Evolutionary conservation across 441 rosid genomes (phyloP), one percentile per base, ranked within the genome.

Genomic region (Melastoma candidum): DNA sequence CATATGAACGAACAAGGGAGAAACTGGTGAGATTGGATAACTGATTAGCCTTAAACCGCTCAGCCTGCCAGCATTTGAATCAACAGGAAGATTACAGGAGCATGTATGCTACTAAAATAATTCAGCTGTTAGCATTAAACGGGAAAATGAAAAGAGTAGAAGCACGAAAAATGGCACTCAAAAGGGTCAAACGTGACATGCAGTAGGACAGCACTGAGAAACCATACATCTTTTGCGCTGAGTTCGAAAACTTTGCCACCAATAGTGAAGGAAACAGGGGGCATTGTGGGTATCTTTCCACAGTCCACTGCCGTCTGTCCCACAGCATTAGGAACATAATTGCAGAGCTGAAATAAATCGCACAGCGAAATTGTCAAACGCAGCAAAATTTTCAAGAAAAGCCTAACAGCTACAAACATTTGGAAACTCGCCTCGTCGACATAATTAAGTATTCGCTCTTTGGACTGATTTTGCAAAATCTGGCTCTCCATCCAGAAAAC

Each of bases 271-370:
- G 60, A 49, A 27, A 62, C 54, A 2, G 43, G 0, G 26, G 66
- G 66, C 66, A 62, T 62, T 24, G 53, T 26, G 10, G 66, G 43
- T 43, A 55, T 50, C 46, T 48, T 54, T 26, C 26, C 53, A 43
- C 66, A 62, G 52, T 62, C 66, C 12, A 62, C 66, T 10, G 24
- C 2, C 10, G 66, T 54, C 49, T 54, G 44, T 54, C 55, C 64
- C 14, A 12, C 22, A 14, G 66, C 54, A 32, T 54, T 60, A 4
- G 58, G 64, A 36, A 53, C 27, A 27, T 36, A 46, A 24, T 60
- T 32, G 41, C 64, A 60, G 52, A 60, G 64, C 64, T 60, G 64
- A 39, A 46, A 52, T 26, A 51, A 36, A 26, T 4, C 17, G 12
- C 24, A 12, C 41, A 36, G 41, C 41, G 10, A 9, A 36, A 9